Percentiles rank a stretch among this genome's conserved stretches.
Conservation (phyloP, 768 basidiomycete genomes). For the Sporobolomyces pararoseus region DNA sequence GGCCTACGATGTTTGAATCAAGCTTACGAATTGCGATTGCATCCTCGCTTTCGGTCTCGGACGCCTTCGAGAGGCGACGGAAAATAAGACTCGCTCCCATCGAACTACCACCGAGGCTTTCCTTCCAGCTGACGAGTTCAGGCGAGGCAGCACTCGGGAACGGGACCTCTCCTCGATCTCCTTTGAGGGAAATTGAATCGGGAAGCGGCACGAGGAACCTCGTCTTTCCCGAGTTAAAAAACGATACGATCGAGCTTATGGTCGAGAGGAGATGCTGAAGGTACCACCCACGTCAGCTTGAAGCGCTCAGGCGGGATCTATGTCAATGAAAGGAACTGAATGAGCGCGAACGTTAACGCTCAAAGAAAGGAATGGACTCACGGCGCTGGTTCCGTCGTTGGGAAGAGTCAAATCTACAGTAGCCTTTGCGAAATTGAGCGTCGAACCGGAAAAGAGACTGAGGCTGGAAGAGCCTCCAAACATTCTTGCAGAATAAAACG, state of each 20-base stretch:
- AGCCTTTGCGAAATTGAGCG: too few relatives aligned
- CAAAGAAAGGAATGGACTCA: background rate
- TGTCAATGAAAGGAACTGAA: background rate
- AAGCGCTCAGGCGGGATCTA: background rate
- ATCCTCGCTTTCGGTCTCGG: background rate
- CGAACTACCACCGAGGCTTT: background rate
- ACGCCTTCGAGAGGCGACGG: too few relatives aligned
- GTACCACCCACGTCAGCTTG: background rate
- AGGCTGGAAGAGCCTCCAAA: too few relatives aligned
- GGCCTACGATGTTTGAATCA: too few relatives aligned
- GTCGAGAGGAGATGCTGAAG: background rate
- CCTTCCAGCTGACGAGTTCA: background rate
- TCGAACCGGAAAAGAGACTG: too few relatives aligned
- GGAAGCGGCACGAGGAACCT: too few relatives aligned
- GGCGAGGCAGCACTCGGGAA: background rate
- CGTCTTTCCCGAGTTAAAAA: too few relatives aligned
- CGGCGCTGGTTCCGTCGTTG: background rate
- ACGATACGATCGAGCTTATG: background rate
- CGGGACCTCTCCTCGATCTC: background rate
- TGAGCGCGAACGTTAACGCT: background rate
- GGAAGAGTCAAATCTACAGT: too few relatives aligned
- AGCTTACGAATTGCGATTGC: background rate
- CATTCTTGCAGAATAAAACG: too few relatives aligned
- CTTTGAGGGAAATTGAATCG: background rate
- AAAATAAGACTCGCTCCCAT: too few relatives aligned